Evolutionary conservation across 345 rosid species (phyloP).

Genomic region (Leavenworthia alabamica): DNA sequence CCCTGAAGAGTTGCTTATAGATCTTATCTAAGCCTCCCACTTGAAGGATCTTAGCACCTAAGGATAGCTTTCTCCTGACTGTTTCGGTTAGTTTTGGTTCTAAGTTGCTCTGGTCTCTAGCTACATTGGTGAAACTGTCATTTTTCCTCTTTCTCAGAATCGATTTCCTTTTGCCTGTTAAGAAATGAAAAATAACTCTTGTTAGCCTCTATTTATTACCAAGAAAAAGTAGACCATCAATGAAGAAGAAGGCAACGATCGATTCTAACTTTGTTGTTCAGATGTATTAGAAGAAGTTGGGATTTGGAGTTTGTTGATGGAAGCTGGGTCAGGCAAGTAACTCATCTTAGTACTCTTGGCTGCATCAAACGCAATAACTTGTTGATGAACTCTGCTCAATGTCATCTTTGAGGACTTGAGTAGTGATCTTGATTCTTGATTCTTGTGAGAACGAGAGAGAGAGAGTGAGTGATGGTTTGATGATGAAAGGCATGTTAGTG

Average conservation of each 20-base stretch:
- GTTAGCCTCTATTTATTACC: neutral
- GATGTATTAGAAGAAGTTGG: constrained; percentile 15
- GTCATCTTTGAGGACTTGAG: constrained; percentile 13
- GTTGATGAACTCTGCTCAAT: constrained; percentile 16
- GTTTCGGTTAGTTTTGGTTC: constrained; percentile 45
- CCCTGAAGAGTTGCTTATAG: constrained; percentile 38
- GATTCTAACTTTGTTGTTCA: constrained; percentile 6
- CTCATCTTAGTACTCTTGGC: neutral
- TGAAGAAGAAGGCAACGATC: neutral
- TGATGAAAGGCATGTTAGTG: constrained; percentile 15
- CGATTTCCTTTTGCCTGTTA: constrained; percentile 18
- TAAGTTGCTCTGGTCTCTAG: constrained; percentile 36
- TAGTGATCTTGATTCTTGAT: constrained; percentile 21
- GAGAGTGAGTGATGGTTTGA: neutral
- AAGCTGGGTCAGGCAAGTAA: constrained; percentile 21
- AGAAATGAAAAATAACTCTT: neutral
- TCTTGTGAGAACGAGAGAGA: neutral
- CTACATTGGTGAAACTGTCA: constrained; percentile 31
- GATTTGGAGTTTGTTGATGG: constrained; percentile 26
- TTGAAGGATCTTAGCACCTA: constrained; percentile 40
- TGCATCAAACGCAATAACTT: constrained; percentile 8
- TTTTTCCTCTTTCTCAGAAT: constrained; percentile 30
- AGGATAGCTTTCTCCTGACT: constrained; percentile 38
- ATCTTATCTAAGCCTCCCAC: constrained; percentile 39
- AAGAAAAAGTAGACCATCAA: neutral